Evolutionary conservation across 2,329 filamentous ascomycete genomes (phyloP), one percentile per base, ranked within the genome.

Genomic region (Raffaelea arxii): DNA sequence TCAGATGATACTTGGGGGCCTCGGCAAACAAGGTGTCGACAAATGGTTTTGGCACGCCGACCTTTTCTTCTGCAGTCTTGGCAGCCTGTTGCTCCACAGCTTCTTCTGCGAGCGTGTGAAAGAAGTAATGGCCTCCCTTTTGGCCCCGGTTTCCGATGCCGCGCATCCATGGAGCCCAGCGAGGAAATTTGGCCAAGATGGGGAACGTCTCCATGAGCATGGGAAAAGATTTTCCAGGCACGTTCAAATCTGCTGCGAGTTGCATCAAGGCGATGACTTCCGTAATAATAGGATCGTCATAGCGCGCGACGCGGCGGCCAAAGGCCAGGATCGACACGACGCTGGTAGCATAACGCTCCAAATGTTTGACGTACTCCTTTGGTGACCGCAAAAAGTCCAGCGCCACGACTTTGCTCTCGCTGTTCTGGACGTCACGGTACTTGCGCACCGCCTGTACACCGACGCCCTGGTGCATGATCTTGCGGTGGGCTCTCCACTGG

Each of bases 251-350:
- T 2, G 74, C 75, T 1, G 75, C 74, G 46, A 74, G 65, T 48
- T 80, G 71, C 68, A 79, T 73, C 25, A 75, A 62, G 1, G 72
- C 69, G 48, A 79, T 73, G n/a, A 75, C 76, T 55, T 79, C 75
- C 3, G 74, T 75, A 49, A 78, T 72, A 54, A 77, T 76, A 4
- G 75, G 74, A 52, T 80, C 75, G 16, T 70, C 62, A 54, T 60
- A 70, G 44, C 58, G 68, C 9, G 66, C 66, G 1, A 77, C 68
- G 10, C 77, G 63, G 7, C 75, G 62, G 1, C 76, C 76, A 54
- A 77, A 78, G 0, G 71, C 77, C 50, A 80, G 75, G 43, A 76
- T 72, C 9, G 68, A 72, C 0, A 75, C 70, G 1, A 76, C 73
- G 43, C 69, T 73, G 1, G 72, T 74, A 11, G 74, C 72, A 41